Evolutionary conservation across 2,329 filamentous ascomycete genomes (phyloP).

Genomic region (Penicillium hesseltinei): DNA sequence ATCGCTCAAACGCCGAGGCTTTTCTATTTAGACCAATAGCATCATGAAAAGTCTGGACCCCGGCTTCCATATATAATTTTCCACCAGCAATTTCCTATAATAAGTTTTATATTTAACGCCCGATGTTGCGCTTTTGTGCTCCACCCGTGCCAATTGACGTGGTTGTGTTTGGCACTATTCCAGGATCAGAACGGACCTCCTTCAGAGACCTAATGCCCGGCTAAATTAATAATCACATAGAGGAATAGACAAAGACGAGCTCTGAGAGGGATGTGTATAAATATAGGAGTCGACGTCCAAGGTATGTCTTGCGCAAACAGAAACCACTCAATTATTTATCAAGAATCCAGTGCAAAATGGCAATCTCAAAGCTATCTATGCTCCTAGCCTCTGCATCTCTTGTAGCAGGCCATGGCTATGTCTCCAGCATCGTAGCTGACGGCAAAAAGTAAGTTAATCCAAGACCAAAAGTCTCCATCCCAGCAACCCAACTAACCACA

Average conservation of each 20-base stretch:
- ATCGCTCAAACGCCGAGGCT: not conserved
- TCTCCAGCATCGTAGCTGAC: conserved; percentile 31
- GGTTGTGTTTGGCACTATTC: conserved; percentile 14
- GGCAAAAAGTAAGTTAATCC: conserved; percentile 26
- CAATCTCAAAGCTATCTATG: conserved; percentile 26
- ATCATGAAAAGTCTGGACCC: not conserved
- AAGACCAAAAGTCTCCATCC: not conserved
- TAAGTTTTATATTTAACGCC: not conserved
- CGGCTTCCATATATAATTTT: not conserved
- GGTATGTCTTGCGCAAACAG: not conserved
- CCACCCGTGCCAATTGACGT: not conserved
- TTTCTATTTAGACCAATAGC: not conserved
- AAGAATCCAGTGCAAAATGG: conserved; percentile 17
- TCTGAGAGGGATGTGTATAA: not conserved
- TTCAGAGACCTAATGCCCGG: not conserved
- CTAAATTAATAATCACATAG: not conserved
- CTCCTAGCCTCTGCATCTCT: conserved; percentile 31
- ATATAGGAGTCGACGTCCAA: not conserved
- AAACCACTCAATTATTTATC: not conserved
- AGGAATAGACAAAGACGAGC: not conserved
- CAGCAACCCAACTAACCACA: conserved; percentile 22
- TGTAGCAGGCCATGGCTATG: conserved; percentile 38
- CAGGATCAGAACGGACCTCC: conserved; percentile 15
- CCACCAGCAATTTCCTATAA: not conserved
- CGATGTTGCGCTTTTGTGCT: not conserved